phyloP scores from a whole-genome alignment of 371 early-diverging fungal genomes.

The Haplosporangium sp. region DNA sequence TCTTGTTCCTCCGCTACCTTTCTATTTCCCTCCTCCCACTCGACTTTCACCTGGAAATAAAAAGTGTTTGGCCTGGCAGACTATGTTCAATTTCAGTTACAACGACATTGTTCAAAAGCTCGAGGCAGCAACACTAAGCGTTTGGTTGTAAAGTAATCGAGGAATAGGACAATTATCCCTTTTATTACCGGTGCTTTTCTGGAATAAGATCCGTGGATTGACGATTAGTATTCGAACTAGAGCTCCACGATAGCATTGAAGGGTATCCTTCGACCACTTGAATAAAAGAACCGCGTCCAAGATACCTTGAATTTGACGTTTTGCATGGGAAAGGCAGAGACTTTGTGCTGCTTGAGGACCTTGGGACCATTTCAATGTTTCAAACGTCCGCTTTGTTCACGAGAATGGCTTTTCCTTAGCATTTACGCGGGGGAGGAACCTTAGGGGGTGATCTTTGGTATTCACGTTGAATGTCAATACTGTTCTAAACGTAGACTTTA shows the following conservation, averaged over 20 bases:
- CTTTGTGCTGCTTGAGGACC: conserved; percentile 29
- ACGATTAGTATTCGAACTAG: too few relatives aligned
- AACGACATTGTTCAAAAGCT: conserved; percentile 12
- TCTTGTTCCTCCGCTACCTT: too few relatives aligned
- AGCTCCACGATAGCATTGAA: too few relatives aligned
- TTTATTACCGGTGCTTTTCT: too few relatives aligned
- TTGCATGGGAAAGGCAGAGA: conserved; percentile 6
- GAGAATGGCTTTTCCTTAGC: conserved; percentile 18
- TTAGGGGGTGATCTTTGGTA: background rate
- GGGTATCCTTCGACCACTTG: too few relatives aligned
- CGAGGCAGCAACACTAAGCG: too few relatives aligned
- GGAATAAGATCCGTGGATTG: too few relatives aligned
- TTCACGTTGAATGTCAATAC: background rate
- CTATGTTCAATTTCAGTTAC: conserved; percentile 26
- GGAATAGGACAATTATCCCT: too few relatives aligned
- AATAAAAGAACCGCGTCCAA: too few relatives aligned
- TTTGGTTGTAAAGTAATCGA: too few relatives aligned
- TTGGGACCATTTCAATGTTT: conserved; percentile 20
- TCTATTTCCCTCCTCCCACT: too few relatives aligned
- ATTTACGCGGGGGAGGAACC: conserved; percentile 13
- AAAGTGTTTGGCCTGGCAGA: conserved; percentile 21
- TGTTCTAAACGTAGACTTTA: background rate
- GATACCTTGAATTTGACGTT: too few relatives aligned
- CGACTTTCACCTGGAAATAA: background rate
- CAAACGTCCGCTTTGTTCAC: background rate